phyloP scores from a whole-genome alignment of 495 filamentous ascomycete genomes.

The Apodospora peruviana region DNA sequence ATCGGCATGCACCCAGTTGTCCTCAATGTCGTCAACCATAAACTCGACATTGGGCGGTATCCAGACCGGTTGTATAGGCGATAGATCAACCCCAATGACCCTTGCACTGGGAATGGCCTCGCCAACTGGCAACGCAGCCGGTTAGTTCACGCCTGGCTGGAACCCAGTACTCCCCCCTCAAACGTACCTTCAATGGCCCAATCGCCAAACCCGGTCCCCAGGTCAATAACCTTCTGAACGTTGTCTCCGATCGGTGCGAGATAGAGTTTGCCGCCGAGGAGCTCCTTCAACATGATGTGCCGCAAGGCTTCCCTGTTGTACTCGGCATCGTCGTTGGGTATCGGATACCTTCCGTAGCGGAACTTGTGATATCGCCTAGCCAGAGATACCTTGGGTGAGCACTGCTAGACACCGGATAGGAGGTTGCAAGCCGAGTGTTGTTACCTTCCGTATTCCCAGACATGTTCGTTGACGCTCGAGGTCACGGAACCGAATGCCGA shows the following conservation, averaged over 20 bases:
- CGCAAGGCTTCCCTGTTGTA: constrained; percentile 42
- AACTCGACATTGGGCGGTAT: constrained; percentile 53
- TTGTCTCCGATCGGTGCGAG: constrained; percentile 52
- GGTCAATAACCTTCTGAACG: constrained; percentile 58
- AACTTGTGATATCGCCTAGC: constrained; percentile 28
- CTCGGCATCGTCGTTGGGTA: constrained; percentile 36
- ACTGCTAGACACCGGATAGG: too few relatives aligned
- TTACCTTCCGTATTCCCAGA: constrained; percentile 33
- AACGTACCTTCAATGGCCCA: constrained; percentile 63
- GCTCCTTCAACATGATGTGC: constrained; percentile 53
- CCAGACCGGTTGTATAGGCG: constrained; percentile 54
- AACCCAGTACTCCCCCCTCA: too few relatives aligned
- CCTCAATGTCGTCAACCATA: constrained; percentile 56
- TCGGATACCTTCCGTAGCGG: constrained; percentile 25
- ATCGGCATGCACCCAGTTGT: constrained; percentile 43
- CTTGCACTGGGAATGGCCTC: constrained; percentile 50
- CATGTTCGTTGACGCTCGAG: constrained; percentile 27
- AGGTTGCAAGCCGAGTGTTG: background rate
- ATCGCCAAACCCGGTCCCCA: constrained; percentile 58
- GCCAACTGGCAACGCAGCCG: constrained; percentile 31
- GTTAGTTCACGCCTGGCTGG: background rate
- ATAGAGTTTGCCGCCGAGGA: constrained; percentile 53
- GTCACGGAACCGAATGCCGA: constrained; percentile 27
- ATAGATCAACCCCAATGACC: constrained; percentile 60
- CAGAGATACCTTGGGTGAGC: too few relatives aligned